These are phyloP conservation scores for Vitis labrusca DNA, from an alignment of 164 flowering plant genomes.

Conservation along the genomic window DNA sequence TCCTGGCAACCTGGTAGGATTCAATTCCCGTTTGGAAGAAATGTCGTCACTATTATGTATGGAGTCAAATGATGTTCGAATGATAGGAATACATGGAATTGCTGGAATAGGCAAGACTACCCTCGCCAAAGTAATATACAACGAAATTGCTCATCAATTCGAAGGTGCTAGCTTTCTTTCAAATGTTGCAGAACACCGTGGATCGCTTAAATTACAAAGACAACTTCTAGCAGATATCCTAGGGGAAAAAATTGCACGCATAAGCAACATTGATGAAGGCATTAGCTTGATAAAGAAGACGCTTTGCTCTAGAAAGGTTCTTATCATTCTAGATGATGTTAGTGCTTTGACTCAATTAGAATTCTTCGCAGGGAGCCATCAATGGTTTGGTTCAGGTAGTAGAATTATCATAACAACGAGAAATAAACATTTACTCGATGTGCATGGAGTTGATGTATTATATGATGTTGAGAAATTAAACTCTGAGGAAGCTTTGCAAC, in stretches of 20 bases:
- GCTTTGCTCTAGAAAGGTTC: background rate
- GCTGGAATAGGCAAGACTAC: constrained; percentile 21
- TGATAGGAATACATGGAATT: constrained; percentile 9
- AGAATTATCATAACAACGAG: background rate
- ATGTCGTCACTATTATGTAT: background rate
- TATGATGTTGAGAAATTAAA: background rate
- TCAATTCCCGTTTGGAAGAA: background rate
- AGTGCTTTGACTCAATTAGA: background rate
- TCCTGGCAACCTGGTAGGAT: constrained; percentile 15
- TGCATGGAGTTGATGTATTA: background rate
- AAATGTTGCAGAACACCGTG: background rate
- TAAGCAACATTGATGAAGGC: background rate
- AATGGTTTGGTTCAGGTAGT: constrained; percentile 3
- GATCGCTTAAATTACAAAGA: background rate
- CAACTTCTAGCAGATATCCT: background rate
- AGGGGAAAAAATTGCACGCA: background rate
- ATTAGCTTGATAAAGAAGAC: background rate
- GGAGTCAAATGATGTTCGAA: background rate
- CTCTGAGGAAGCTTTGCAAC: background rate
- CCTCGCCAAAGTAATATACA: constrained; percentile 9
- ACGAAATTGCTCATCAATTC: background rate
- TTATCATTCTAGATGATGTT: constrained; percentile 3
- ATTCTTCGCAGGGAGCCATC: background rate
- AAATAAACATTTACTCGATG: background rate
- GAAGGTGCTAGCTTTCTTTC: constrained; percentile 10